Evolutionary conservation across 805 yeast species (phyloP).

Genomic region (Candida hispaniensis): DNA sequence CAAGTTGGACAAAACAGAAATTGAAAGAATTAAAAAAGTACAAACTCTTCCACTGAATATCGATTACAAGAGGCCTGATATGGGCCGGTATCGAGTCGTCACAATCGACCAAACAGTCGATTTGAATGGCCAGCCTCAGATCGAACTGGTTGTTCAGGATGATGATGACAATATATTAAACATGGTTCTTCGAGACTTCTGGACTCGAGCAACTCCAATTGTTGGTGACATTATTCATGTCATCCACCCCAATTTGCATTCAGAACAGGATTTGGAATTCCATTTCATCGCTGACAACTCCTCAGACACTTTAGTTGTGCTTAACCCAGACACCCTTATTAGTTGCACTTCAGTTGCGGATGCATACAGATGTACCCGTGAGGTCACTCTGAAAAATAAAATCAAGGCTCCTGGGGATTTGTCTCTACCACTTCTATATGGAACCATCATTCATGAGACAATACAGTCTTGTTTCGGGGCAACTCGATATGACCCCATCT

Average conservation of each 20-base stretch:
- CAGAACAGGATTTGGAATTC: conserved; percentile 17
- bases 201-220: conserved; percentile 7
- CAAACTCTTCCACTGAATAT: conserved; percentile 5
- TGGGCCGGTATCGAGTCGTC: conserved; percentile 3
- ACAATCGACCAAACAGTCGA: conserved; percentile 1
- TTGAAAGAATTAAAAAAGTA: conserved; percentile 3
- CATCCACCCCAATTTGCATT: conserved; percentile 20
- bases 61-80: conserved; percentile 11
- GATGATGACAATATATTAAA: neutral
- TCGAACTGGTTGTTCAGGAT: conserved; percentile 3
- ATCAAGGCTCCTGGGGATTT: conserved; percentile 34
- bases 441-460: conserved; percentile 69
- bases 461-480: conserved; percentile 48
- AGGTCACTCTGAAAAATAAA: conserved; percentile 49
- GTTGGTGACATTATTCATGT: conserved; percentile 28
- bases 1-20: neutral
- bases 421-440: conserved; percentile 48
- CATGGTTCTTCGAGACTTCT: conserved; percentile 7
- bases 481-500: conserved; percentile 31
- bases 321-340: conserved; percentile 74
- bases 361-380: conserved; percentile 61
- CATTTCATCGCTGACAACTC: conserved; percentile 40
- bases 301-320: conserved; percentile 50
- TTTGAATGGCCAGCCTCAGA: conserved; percentile 1
- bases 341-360: conserved; percentile 78